These are phyloP conservation scores for Trypanosoma platydactyli DNA, from an alignment of 208 protist genomes.

Conservation along the genomic window DNA sequence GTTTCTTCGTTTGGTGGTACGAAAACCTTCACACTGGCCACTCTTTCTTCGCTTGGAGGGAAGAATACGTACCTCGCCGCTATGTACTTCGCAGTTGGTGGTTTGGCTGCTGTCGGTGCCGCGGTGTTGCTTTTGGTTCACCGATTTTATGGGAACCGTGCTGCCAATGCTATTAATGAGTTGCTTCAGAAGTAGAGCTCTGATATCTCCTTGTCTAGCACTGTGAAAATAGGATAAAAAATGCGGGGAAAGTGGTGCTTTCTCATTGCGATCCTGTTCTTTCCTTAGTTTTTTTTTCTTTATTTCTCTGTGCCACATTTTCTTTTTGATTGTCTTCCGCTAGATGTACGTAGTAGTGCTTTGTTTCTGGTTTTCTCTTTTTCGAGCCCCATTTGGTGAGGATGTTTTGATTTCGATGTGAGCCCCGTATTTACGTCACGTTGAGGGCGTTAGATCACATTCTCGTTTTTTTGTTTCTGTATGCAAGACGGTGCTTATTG, in stretches of 20 bases:
- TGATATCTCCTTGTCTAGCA: neutral
- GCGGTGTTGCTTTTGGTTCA: constrained; percentile 68
- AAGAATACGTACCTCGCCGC: constrained; percentile 93
- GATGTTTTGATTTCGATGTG: neutral
- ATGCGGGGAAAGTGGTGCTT: neutral
- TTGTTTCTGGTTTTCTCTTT: neutral
- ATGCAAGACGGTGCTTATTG: neutral
- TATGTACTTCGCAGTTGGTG: constrained; percentile 93
- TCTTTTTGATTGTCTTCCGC: neutral
- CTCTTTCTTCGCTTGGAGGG: constrained; percentile 94
- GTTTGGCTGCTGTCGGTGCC: constrained; percentile 79
- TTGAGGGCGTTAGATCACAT: neutral
- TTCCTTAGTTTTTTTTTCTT: neutral
- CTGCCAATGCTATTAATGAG: constrained; percentile 35
- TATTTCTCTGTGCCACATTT: neutral
- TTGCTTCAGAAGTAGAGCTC: constrained; percentile 21
- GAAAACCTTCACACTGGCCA: constrained; percentile 95
- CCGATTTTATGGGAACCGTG: constrained; percentile 36
- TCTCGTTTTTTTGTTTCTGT: neutral
- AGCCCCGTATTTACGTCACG: neutral
- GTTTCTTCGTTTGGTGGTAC: constrained; percentile 89
- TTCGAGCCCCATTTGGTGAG: neutral
- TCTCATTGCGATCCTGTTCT: neutral
- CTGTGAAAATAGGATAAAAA: neutral
- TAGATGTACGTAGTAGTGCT: neutral